phyloP scores from a whole-genome alignment of 176 grass and related monocot genomes.

The Aegilops tauschii region DNA sequence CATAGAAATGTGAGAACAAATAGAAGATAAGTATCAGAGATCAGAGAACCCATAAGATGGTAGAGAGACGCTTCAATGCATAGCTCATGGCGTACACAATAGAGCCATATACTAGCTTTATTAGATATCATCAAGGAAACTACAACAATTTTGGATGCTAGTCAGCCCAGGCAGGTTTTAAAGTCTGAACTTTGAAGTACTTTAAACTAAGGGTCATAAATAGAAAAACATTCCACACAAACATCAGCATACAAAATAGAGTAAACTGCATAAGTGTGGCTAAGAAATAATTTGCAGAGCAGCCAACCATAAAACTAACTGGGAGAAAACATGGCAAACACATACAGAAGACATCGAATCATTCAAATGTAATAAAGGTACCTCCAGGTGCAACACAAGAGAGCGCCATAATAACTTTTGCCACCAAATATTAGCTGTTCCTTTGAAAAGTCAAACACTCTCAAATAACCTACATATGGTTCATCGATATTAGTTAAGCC shows the following conservation, averaged over 20 bases:
- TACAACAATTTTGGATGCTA: not conserved
- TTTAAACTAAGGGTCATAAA: not conserved
- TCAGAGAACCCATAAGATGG: not conserved
- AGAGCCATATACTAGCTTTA: not conserved
- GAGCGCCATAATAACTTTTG: slow-evolving; percentile 93
- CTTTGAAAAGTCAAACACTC: slow-evolving; percentile 93
- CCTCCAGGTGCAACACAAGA: slow-evolving; percentile 96
- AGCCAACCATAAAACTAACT: slow-evolving; percentile 12
- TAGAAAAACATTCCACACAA: not conserved
- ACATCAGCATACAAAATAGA: not conserved
- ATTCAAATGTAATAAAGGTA: slow-evolving; percentile 32
- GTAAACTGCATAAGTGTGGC: not conserved
- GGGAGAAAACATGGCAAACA: slow-evolving; percentile 16
- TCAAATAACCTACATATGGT: slow-evolving; percentile 73
- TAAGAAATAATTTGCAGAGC: not conserved
- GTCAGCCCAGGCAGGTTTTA: not conserved
- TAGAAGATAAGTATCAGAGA: not conserved
- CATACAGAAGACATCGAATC: not conserved
- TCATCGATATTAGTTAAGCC: slow-evolving; percentile 21
- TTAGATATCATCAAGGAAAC: not conserved
- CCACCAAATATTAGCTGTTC: slow-evolving; percentile 94
- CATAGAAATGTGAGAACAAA: slow-evolving; percentile 18
- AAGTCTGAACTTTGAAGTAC: not conserved
- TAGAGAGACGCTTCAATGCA: not conserved
- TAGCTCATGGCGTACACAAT: slow-evolving; percentile 9